A percentile compares a stretch with the other conserved stretches of the same genome.
Evolutionary conservation across 1,139 yeast genomes (phyloP).

Genomic region (Magnusiomyces fungicola): DNA sequence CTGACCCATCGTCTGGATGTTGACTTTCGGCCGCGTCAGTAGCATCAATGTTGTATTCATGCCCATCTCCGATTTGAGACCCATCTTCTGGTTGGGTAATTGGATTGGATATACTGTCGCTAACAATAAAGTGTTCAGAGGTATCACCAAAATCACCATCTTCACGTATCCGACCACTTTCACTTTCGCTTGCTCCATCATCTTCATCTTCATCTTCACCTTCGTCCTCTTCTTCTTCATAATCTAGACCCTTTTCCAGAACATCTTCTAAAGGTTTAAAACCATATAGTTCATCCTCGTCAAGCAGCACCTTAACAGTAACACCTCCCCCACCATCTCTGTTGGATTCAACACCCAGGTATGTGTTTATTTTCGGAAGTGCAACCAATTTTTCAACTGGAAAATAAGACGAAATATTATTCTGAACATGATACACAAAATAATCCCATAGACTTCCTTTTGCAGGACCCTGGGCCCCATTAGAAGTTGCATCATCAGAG

Average conservation of each 20-base stretch:
- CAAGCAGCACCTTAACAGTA: constrained; percentile 11
- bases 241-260: constrained; percentile 7
- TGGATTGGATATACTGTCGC: no score
- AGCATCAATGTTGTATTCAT: not conserved
- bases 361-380: constrained; percentile 15
- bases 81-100: no score
- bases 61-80: not conserved
- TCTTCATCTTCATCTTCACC: not conserved
- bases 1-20: no score
- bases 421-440: constrained; percentile 20
- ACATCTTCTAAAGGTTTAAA: constrained; percentile 10
- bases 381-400: constrained; percentile 23
- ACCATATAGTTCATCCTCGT: constrained; percentile 15
- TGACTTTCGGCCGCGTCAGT: not conserved
- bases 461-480: no score
- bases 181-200: no score
- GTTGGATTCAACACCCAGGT: constrained; percentile 14
- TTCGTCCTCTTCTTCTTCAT: constrained; percentile 12
- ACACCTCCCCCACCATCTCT: constrained; percentile 1
- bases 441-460: constrained; percentile 24
- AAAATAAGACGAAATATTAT: constrained; percentile 23
- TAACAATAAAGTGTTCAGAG: no score
- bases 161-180: no score
- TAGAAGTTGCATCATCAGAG: constrained; percentile 9
- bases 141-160: no score